These are phyloP conservation scores for Aureobasidium sp. DNA, from an alignment of 2,329 filamentous ascomycete genomes.

Conservation along the genomic window DNA sequence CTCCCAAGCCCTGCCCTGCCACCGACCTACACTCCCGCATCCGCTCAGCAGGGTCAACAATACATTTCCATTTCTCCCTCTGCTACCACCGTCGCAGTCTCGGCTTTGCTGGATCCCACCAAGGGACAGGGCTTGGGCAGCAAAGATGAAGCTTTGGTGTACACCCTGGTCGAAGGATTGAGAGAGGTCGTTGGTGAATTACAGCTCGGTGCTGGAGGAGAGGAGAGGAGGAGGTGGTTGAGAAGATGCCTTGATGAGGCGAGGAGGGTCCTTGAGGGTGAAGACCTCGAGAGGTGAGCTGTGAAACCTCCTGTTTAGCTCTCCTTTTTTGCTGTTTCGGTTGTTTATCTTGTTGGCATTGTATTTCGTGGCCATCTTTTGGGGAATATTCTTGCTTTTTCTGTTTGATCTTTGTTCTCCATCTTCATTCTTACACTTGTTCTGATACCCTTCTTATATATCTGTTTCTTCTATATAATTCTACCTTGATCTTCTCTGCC, in stretches of 20 bases:
- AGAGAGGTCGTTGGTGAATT: slow-evolving; percentile 44
- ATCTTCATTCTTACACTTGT: background rate
- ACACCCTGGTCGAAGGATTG: slow-evolving; percentile 43
- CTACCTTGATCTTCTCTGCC: background rate
- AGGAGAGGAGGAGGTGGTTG: slow-evolving; percentile 53
- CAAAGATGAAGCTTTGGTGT: slow-evolving; percentile 47
- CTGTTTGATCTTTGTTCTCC: background rate
- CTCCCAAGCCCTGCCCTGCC: background rate
- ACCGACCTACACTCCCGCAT: background rate
- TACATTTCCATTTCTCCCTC: slow-evolving; percentile 24
- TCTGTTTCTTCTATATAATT: background rate
- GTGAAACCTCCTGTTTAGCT: background rate
- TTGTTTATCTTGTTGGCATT: background rate
- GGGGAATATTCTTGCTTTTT: no score
- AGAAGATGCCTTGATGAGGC: slow-evolving; percentile 67
- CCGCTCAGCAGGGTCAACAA: background rate
- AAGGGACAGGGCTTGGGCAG: slow-evolving; percentile 33
- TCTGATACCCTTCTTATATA: background rate
- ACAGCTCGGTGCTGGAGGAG: slow-evolving; percentile 39
- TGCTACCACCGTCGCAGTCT: slow-evolving; percentile 28
- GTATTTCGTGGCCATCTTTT: no score
- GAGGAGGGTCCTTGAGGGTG: slow-evolving; percentile 58
- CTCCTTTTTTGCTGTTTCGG: background rate
- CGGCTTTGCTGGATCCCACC: slow-evolving; percentile 32
- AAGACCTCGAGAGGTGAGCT: background rate